These are phyloP conservation scores for Penicillium alfredii DNA, from an alignment of 495 filamentous ascomycete species.

Conservation along the genomic window DNA sequence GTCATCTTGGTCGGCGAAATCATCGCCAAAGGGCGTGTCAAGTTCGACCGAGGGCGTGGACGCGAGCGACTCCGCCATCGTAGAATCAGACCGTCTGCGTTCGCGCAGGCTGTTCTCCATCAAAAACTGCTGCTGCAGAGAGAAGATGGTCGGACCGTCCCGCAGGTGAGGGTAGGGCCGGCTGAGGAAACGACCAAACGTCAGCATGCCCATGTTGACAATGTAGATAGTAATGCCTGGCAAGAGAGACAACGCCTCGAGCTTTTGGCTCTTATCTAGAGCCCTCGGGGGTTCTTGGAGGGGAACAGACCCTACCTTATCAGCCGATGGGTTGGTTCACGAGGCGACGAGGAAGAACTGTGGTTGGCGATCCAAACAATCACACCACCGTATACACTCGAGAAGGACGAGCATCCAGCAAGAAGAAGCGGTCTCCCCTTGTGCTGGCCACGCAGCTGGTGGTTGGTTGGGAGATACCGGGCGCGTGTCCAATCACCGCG, in stretches of 20 bases:
- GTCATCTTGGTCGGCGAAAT: conserved; percentile 28
- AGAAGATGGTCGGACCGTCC: conserved; percentile 40
- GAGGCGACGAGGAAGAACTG: conserved; percentile 4
- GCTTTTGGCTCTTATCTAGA: no score
- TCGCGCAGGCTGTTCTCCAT: conserved; percentile 31
- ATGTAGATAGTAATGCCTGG: no score
- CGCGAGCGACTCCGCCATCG: conserved; percentile 22
- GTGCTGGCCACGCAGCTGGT: conserved; percentile 6
- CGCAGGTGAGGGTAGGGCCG: conserved; percentile 33
- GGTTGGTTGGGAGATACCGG: conserved; percentile 13
- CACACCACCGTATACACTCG: conserved; percentile 1
- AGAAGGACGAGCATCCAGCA: conserved; percentile 4
- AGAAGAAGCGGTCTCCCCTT: conserved; percentile 2
- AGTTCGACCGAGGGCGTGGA: conserved; percentile 19
- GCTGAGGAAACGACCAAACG: conserved; percentile 39
- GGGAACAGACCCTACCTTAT: conserved; percentile 18
- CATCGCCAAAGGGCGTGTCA: conserved; percentile 21
- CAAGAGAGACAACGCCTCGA: no score
- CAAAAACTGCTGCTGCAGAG: conserved; percentile 40
- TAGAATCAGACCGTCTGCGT: conserved; percentile 22
- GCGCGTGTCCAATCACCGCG: neutral
- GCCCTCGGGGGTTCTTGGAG: no score
- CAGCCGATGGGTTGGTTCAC: conserved; percentile 10
- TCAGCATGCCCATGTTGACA: conserved; percentile 43
- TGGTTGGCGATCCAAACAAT: conserved; percentile 14